phyloP scores from a whole-genome alignment of 805 yeast genomes.

The Saccharomyces mikatae region DNA sequence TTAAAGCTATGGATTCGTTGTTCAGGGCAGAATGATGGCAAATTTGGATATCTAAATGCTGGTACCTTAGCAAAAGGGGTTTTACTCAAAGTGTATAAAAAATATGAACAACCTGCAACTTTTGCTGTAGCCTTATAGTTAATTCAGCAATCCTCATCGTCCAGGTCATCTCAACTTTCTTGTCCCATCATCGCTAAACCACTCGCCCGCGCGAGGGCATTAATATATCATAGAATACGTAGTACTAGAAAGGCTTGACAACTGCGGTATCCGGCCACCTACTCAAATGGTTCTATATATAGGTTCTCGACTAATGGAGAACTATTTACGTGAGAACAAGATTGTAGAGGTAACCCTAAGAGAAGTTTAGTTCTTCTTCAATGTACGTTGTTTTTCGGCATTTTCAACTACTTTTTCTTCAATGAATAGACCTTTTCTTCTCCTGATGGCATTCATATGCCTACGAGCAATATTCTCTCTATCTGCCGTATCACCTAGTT shows the following conservation, averaged over 20 bases:
- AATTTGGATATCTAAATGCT: background rate
- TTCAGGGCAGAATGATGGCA: background rate
- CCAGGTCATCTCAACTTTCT: background rate
- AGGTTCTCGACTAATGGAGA: background rate
- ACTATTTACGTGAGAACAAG: background rate
- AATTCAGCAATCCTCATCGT: background rate
- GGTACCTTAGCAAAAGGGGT: background rate
- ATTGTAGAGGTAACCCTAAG: background rate
- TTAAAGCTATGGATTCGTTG: background rate
- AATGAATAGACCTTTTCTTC: constrained; percentile 79
- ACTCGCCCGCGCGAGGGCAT: background rate
- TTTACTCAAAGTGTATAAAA: background rate
- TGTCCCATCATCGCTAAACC: background rate
- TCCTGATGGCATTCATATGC: constrained; percentile 76
- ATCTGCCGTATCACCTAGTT: constrained; percentile 86
- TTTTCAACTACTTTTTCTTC: constrained; percentile 85
- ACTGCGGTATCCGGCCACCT: background rate
- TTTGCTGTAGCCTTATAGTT: background rate
- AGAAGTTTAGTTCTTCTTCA: constrained; percentile 51
- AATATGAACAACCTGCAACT: background rate
- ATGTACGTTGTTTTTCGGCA: constrained; percentile 89
- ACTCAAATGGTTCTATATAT: background rate
- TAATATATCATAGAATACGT: background rate
- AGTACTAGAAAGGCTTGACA: background rate
- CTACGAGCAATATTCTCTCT: constrained; percentile 82